Evolutionary conservation across 2,329 filamentous ascomycete species (phyloP).

Genomic region (Boeremia exigua): DNA sequence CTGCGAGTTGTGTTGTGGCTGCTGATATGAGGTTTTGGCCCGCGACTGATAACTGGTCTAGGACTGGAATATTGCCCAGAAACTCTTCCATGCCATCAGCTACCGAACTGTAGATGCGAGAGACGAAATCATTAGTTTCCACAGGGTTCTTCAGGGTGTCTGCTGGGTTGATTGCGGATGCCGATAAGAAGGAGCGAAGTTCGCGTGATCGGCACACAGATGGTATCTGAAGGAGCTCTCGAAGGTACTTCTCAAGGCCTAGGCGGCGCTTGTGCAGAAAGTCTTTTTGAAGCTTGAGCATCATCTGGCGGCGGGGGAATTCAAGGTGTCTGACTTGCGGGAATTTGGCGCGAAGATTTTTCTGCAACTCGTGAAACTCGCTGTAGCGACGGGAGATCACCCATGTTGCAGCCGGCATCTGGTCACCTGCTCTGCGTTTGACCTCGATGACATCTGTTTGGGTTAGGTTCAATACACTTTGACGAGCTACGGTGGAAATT

Average conservation of each 20-base stretch:
- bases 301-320: slow-evolving; percentile 87
- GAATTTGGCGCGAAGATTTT: slow-evolving; percentile 82
- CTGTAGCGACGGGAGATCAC: slow-evolving; percentile 90
- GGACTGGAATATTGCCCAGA: slow-evolving; percentile 89
- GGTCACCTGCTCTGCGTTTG: slow-evolving; percentile 84
- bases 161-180: slow-evolving; percentile 75
- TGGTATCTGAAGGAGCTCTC: slow-evolving; percentile 79
- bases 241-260: slow-evolving; percentile 83
- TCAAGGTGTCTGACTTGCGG: slow-evolving; percentile 87
- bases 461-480: slow-evolving; percentile 1
- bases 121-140: slow-evolving; percentile 79
- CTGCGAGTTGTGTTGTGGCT: slow-evolving; percentile 61
- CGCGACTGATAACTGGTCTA: slow-evolving; percentile 91
- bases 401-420: slow-evolving; percentile 97
- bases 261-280: slow-evolving; percentile 88
- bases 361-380: slow-evolving; percentile 95
- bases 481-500: too few species aligned
- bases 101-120: slow-evolving; percentile 93
- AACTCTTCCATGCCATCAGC: slow-evolving; percentile 99
- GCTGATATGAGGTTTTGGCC: slow-evolving; percentile 89
- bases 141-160: slow-evolving; percentile 66
- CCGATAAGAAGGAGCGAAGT: slow-evolving; percentile 88
- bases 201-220: slow-evolving; percentile 95
- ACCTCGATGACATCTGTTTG: slow-evolving; percentile 81
- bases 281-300: slow-evolving; percentile 96